phyloP scores from a whole-genome alignment of 2,329 filamentous ascomycete species.

The Neonectria magnoliae region DNA sequence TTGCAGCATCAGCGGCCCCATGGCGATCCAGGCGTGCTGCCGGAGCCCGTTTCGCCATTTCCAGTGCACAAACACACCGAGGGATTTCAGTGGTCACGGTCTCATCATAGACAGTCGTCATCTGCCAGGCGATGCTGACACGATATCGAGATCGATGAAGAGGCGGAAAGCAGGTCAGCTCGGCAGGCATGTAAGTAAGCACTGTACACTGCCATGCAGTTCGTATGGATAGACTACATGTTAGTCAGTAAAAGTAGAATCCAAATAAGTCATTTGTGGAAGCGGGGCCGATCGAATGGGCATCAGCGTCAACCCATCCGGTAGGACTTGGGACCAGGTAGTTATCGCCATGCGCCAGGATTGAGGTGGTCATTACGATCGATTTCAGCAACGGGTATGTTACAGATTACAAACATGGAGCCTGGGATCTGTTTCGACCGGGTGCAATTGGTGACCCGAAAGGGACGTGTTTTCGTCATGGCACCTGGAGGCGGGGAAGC shows the following conservation, averaged over 20 bases:
- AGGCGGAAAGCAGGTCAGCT: background rate
- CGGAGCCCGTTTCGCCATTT: constrained; percentile 13
- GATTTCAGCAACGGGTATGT: background rate
- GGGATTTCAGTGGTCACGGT: background rate
- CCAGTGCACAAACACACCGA: background rate
- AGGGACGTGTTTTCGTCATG: constrained; percentile 35
- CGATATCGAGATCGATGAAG: background rate
- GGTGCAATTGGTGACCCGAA: constrained; percentile 26
- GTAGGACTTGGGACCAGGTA: background rate
- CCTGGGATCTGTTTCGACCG: background rate
- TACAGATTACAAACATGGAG: background rate
- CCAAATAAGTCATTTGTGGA: background rate
- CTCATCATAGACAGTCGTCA: background rate
- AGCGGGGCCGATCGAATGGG: background rate
- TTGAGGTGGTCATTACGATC: background rate
- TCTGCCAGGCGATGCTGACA: background rate
- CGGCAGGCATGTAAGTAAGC: background rate
- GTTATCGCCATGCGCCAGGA: background rate
- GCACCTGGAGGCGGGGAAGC: constrained; percentile 37
- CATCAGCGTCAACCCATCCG: background rate
- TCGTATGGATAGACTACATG: background rate
- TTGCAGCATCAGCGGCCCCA: constrained; percentile 11
- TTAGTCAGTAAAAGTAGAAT: background rate
- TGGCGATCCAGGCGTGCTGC: constrained; percentile 12
- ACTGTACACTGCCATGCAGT: background rate